Percentiles rank a stretch among this genome's conserved stretches.
phyloP scores from a whole-genome alignment of 2,329 filamentous ascomycete genomes.

The Ceratocystis colombiana region DNA sequence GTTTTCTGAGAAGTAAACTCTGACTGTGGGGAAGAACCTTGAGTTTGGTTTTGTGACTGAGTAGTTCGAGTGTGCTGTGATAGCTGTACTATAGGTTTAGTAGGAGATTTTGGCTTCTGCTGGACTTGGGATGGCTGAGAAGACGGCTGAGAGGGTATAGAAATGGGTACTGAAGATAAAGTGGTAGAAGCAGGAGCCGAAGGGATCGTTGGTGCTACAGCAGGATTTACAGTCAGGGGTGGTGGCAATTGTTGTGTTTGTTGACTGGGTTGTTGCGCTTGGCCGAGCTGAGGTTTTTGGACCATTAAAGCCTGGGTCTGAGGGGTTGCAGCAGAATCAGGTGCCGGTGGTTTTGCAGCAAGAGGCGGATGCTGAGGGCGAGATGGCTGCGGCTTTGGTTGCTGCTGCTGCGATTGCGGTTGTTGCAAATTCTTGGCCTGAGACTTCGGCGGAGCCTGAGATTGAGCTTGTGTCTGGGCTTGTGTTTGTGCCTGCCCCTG shows the following conservation, averaged over 20 bases:
- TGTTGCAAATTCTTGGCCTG: conserved; percentile 20
- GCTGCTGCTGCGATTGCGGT: background rate
- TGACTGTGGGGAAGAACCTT: background rate
- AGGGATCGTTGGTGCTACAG: background rate
- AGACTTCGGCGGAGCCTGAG: background rate
- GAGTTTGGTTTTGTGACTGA: background rate
- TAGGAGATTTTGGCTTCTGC: background rate
- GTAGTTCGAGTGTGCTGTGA: conserved; percentile 5
- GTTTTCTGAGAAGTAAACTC: background rate
- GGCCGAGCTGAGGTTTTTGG: background rate
- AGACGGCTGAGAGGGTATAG: background rate
- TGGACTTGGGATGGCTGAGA: background rate
- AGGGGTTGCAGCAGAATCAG: background rate
- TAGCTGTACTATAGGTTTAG: background rate
- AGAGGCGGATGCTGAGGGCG: background rate
- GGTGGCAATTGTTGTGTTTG: background rate
- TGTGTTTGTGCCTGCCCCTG: conserved; percentile 18
- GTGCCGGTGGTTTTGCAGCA: background rate
- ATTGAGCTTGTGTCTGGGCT: conserved; percentile 16
- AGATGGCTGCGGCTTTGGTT: background rate
- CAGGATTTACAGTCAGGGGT: background rate
- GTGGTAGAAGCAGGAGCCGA: background rate
- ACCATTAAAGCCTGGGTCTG: background rate
- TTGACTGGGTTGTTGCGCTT: background rate
- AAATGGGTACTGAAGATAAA: background rate